phyloP scores from a whole-genome alignment of 805 yeast genomes.

The Kodamaea kakaduensis region DNA sequence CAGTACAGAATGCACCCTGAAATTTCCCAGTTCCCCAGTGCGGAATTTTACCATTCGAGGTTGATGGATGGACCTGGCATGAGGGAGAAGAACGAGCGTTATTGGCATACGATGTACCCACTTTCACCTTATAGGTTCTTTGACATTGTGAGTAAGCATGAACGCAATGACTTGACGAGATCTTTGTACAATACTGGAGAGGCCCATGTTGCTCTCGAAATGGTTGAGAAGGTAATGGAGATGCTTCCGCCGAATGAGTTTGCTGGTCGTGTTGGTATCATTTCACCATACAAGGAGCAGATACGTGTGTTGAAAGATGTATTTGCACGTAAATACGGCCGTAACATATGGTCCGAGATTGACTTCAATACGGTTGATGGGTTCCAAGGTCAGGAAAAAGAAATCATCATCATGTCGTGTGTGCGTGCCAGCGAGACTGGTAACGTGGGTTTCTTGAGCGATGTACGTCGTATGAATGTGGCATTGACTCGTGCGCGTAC shows the following conservation, averaged over 20 bases:
- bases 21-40: constrained; percentile 82
- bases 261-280: constrained; percentile 76
- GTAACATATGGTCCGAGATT: constrained; percentile 55
- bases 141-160: constrained; percentile 60
- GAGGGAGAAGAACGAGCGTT: constrained; percentile 52
- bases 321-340: constrained; percentile 62
- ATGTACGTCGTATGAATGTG: constrained; percentile 93
- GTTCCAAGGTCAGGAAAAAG: constrained; percentile 95
- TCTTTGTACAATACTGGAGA: constrained; percentile 72
- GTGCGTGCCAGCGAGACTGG: constrained; percentile 77
- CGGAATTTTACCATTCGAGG: constrained; percentile 69
- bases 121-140: constrained; percentile 79
- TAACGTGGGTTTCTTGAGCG: constrained; percentile 83
- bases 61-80: constrained; percentile 79
- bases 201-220: constrained; percentile 66
- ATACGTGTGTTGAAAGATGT: constrained; percentile 52
- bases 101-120: constrained; percentile 65
- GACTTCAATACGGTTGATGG: constrained; percentile 97
- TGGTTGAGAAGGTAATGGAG: constrained; percentile 50
- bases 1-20: constrained; percentile 97
- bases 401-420: constrained; percentile 88
- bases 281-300: constrained; percentile 94
- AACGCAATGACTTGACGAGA: constrained; percentile 57
- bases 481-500: constrained; percentile 92
- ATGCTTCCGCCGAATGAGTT: constrained; percentile 51